These are phyloP conservation scores for Hypomontagnella submonticulosa DNA, from an alignment of 495 filamentous ascomycete species.

Conservation along the genomic window DNA sequence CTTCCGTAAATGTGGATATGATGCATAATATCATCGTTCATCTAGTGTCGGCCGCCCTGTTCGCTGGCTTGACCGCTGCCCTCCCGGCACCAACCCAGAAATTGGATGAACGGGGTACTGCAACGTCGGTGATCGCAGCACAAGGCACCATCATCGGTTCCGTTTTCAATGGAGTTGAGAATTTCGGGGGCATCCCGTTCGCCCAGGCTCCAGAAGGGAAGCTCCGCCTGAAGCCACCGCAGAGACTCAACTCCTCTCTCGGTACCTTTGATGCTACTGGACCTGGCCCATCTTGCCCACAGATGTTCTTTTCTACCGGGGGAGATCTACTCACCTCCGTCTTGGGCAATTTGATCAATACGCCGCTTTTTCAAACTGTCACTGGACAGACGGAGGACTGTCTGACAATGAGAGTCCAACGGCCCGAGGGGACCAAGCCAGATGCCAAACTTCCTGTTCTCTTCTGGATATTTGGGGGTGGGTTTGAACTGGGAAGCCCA, in stretches of 20 bases:
- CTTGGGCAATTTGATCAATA: constrained; percentile 62
- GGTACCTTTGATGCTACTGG: constrained; percentile 64
- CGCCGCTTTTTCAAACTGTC: constrained; percentile 66
- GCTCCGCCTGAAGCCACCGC: constrained; percentile 57
- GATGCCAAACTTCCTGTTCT: constrained; percentile 72
- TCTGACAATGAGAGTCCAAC: constrained; percentile 71
- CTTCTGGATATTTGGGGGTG: constrained; percentile 81
- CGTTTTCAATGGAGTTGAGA: constrained; percentile 51
- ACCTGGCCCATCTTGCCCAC: constrained; percentile 63
- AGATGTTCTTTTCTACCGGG: constrained; percentile 63
- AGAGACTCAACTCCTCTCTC: constrained; percentile 53
- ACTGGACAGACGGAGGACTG: constrained; percentile 71
- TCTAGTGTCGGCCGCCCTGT: constrained; percentile 40
- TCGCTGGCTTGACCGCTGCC: constrained; percentile 47
- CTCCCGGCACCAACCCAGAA: constrained; percentile 46
- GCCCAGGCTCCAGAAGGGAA: constrained; percentile 57
- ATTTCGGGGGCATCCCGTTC: constrained; percentile 62
- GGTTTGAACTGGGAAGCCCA: constrained; percentile 69
- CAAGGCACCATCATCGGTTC: constrained; percentile 64
- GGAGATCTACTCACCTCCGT: constrained; percentile 58
- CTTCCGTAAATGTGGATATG: constrained; percentile 13
- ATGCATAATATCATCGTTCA: constrained; percentile 39
- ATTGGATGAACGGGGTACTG: constrained; percentile 53
- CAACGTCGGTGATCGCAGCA: constrained; percentile 59
- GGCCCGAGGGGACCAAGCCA: constrained; percentile 66